These are phyloP conservation scores for Arthrobotrys entomopaga DNA, from an alignment of 2,329 filamentous ascomycete genomes.

Conservation along the genomic window DNA sequence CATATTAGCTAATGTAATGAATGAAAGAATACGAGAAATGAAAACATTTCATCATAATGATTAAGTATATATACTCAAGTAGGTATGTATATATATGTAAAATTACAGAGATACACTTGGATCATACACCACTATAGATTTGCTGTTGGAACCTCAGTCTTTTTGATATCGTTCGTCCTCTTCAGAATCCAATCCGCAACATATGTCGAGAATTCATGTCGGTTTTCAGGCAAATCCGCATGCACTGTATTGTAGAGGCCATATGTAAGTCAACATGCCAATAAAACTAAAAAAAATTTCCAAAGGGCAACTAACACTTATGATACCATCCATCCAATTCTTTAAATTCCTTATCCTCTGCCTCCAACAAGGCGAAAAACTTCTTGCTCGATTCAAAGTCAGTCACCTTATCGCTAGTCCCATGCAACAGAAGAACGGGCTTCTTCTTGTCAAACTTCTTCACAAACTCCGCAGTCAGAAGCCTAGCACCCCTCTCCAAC, in stretches of 20 bases:
- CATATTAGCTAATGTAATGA: constrained; percentile 50
- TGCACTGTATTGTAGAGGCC: constrained; percentile 65
- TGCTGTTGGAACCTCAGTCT: constrained; percentile 44
- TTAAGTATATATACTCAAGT: too few species aligned
- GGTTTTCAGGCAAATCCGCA: constrained; percentile 66
- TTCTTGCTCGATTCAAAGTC: constrained; percentile 71
- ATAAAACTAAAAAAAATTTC: constrained; percentile 50
- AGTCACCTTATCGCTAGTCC: constrained; percentile 71
- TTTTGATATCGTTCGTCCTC: constrained; percentile 58
- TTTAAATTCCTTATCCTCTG: constrained; percentile 76
- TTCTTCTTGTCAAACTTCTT: constrained; percentile 66
- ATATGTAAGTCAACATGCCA: constrained; percentile 55
- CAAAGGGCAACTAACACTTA: constrained; percentile 67
- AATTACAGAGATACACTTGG: not conserved
- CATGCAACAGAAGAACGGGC: constrained; percentile 78
- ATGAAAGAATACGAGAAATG: constrained; percentile 11
- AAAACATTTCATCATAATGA: constrained; percentile 12
- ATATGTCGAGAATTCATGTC: constrained; percentile 66
- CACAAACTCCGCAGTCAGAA: constrained; percentile 60
- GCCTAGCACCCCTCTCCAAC: constrained; percentile 71
- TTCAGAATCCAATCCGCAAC: constrained; percentile 74
- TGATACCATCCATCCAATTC: constrained; percentile 82
- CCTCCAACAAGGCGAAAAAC: constrained; percentile 70
- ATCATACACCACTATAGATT: constrained; percentile 26
- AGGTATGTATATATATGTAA: not conserved